Conservation (phyloP, 352 stramenopile species). For the Thalassiosira gravida region DNA sequence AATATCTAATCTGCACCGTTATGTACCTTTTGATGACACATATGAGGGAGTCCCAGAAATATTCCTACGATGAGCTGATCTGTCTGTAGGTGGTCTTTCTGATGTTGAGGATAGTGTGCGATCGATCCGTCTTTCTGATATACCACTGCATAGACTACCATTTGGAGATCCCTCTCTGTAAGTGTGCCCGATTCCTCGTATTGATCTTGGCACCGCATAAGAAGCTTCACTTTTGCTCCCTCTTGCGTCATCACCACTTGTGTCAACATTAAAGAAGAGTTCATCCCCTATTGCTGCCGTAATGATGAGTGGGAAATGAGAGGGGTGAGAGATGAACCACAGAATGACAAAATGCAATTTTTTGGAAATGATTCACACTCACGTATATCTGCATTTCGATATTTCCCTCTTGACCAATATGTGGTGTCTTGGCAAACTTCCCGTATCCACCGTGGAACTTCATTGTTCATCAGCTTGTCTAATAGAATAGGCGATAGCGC, state of each 20-base stretch:
- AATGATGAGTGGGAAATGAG: slow-evolving; percentile 4
- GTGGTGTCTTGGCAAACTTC: slow-evolving; percentile 77
- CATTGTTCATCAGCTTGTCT: slow-evolving; percentile 70
- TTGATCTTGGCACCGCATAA: slow-evolving; percentile 51
- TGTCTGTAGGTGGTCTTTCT: slow-evolving; percentile 26
- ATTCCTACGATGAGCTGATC: slow-evolving; percentile 23
- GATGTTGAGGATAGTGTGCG: slow-evolving; percentile 13
- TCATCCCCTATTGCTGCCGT: slow-evolving; percentile 61
- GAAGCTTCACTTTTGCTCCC: slow-evolving; percentile 49
- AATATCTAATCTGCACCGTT: background rate
- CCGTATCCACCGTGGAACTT: slow-evolving; percentile 80
- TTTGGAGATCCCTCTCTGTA: slow-evolving; percentile 45
- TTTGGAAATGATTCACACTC: slow-evolving; percentile 46
- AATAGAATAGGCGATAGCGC: slow-evolving; percentile 71
- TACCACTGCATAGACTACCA: slow-evolving; percentile 41
- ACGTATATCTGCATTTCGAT: slow-evolving; percentile 79
- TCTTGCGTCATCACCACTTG: slow-evolving; percentile 28
- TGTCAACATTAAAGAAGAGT: slow-evolving; percentile 63
- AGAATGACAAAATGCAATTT: slow-evolving; percentile 13
- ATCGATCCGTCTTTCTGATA: slow-evolving; percentile 26
- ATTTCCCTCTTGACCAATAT: slow-evolving; percentile 80
- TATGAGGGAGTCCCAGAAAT: slow-evolving; percentile 23
- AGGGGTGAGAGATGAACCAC: slow-evolving; percentile 1
- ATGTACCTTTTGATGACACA: slow-evolving; percentile 20
- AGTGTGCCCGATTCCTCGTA: slow-evolving; percentile 32